These are phyloP conservation scores for Lanmaoa rubissima DNA, from an alignment of 768 basidiomycete species.

Conservation along the genomic window DNA sequence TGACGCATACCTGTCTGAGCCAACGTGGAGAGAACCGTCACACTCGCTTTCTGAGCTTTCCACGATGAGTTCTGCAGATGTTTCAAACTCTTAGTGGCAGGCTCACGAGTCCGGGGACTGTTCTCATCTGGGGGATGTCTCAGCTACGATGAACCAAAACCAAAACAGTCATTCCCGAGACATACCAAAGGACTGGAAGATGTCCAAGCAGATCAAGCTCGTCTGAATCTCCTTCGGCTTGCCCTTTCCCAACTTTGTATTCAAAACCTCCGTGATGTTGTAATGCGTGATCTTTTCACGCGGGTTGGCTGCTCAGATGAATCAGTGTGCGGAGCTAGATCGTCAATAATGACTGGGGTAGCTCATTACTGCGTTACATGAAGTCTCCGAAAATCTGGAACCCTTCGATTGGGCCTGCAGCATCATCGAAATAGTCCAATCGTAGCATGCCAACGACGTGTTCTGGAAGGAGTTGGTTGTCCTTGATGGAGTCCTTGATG, in stretches of 20 bases:
- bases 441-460: conserved; percentile 23
- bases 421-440: conserved; percentile 25
- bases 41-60: conserved; percentile 24
- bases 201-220: conserved; percentile 25
- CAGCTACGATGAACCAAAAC: background rate
- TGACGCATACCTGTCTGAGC: conserved; percentile 16
- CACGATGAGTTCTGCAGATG: conserved; percentile 2
- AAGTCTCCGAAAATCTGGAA: conserved; percentile 25
- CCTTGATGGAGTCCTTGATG: conserved; percentile 13
- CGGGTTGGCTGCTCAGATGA: conserved; percentile 5
- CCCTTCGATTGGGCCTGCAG: conserved; percentile 22
- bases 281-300: conserved; percentile 10
- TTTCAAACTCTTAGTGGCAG: conserved; percentile 11
- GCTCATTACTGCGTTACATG: conserved; percentile 17
- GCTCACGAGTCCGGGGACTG: conserved; percentile 10
- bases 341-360: background rate
- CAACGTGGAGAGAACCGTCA: conserved; percentile 22
- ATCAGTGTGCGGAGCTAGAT: background rate
- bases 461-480: conserved; percentile 8
- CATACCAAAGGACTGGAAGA: conserved; percentile 20
- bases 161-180: background rate
- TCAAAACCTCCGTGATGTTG: conserved; percentile 17
- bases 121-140: conserved; percentile 5
- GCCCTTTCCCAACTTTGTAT: conserved; percentile 14
- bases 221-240: conserved; percentile 17